Conservation (phyloP, 345 rosid species). For the Brassica carinata region DNA sequence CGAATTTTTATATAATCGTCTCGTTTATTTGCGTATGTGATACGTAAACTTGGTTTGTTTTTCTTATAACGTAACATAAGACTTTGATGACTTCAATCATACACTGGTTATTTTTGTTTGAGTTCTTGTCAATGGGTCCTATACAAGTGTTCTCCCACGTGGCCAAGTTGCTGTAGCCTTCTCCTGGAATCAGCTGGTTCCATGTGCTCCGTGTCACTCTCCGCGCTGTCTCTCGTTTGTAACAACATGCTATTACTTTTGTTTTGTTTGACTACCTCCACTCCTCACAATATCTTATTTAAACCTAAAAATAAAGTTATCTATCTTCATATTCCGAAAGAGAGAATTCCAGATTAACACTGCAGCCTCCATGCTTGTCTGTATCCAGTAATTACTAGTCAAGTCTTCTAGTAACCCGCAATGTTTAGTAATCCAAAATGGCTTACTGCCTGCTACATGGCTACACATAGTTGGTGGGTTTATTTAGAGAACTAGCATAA, state of each 20-base stretch:
- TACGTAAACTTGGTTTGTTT: slow-evolving; percentile 24
- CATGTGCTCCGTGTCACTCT: slow-evolving; percentile 44
- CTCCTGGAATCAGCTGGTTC: slow-evolving; percentile 40
- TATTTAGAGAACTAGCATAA: background rate
- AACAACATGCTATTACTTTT: background rate
- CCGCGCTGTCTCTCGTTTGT: slow-evolving; percentile 23
- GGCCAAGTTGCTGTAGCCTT: slow-evolving; percentile 40
- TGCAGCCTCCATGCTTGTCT: background rate
- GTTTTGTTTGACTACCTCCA: slow-evolving; percentile 17
- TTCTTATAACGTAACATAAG: background rate
- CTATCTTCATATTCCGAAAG: background rate
- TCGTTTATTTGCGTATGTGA: slow-evolving; percentile 17
- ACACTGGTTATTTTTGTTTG: background rate
- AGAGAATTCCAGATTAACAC: background rate
- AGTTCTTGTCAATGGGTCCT: slow-evolving; percentile 2
- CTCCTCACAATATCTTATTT: background rate
- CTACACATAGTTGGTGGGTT: background rate
- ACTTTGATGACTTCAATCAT: background rate
- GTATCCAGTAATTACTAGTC: background rate
- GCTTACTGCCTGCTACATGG: background rate
- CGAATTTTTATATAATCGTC: background rate
- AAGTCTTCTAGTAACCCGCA: background rate
- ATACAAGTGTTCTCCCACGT: slow-evolving; percentile 25
- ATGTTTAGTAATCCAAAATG: background rate
- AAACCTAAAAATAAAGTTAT: background rate